phyloP scores from a whole-genome alignment of 129 eudicot genomes.

The Tanacetum coccineum region DNA sequence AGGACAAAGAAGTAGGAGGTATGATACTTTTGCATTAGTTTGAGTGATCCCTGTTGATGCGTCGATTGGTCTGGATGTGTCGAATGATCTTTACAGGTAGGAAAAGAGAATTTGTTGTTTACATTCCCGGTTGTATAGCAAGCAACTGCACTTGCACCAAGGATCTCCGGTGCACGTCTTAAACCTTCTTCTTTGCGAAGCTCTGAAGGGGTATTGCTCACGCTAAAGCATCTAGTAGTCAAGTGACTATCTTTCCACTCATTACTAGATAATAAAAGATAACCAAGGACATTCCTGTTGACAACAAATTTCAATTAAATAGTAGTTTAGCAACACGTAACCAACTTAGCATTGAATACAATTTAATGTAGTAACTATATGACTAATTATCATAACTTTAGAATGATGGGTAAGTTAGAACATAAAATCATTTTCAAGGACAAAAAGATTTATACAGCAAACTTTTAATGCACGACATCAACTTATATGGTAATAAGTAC shows the following conservation, averaged over 20 bases:
- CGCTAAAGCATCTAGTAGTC: conserved; percentile 53
- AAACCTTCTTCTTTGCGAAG: conserved; percentile 43
- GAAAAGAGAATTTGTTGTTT: conserved; percentile 33
- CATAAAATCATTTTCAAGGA: neutral
- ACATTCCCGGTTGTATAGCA: conserved; percentile 47
- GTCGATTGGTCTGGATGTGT: conserved; percentile 26
- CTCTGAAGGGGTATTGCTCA: conserved; percentile 35
- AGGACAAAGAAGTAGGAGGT: conserved; percentile 7
- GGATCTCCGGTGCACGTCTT: conserved; percentile 54
- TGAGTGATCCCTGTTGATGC: conserved; percentile 35
- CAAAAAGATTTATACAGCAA: neutral
- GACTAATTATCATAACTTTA: conserved; percentile 6
- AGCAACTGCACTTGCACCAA: conserved; percentile 76
- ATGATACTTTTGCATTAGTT: conserved; percentile 59
- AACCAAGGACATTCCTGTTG: conserved; percentile 70
- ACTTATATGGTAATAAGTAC: neutral
- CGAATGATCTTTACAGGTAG: conserved; percentile 51
- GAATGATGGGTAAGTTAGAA: neutral
- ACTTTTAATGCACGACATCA: neutral
- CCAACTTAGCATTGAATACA: neutral
- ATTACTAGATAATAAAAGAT: conserved; percentile 63
- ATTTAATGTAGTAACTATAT: neutral
- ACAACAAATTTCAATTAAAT: conserved; percentile 31
- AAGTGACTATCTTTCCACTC: conserved; percentile 52
- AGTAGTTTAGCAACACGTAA: neutral